These are phyloP conservation scores for Macaranga tanarius DNA, from an alignment of 441 rosid genomes.

Conservation along the genomic window DNA sequence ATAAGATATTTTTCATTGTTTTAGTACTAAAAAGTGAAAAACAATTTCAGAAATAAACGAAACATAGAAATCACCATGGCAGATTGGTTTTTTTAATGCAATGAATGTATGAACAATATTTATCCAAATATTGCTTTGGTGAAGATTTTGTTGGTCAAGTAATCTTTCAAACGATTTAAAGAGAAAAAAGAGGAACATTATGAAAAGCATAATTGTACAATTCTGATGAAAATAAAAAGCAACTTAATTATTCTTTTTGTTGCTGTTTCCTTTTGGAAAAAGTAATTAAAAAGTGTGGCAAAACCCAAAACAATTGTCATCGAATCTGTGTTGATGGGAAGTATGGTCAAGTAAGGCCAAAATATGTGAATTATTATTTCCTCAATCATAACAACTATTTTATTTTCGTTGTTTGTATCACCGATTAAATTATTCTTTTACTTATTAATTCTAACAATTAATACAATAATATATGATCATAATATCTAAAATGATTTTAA, in stretches of 20 bases:
- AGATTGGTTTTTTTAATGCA: too few species aligned
- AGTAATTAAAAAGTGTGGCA: background rate
- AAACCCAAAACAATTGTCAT: background rate
- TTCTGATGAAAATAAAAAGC: background rate
- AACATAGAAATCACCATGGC: too few species aligned
- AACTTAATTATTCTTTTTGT: background rate
- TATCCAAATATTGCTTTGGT: background rate
- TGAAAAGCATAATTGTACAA: conserved; percentile 2
- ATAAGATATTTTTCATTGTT: too few species aligned
- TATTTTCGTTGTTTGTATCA: too few species aligned
- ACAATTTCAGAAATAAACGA: too few species aligned
- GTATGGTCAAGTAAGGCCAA: background rate
- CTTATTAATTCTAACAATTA: too few species aligned
- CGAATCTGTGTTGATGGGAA: background rate
- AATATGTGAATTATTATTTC: too few species aligned
- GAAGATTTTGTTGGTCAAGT: background rate
- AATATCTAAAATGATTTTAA: too few species aligned
- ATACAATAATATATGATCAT: too few species aligned
- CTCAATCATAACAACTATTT: too few species aligned
- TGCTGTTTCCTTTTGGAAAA: background rate
- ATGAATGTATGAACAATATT: background rate
- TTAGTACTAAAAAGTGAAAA: too few species aligned
- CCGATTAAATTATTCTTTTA: too few species aligned
- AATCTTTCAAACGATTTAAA: conserved; percentile 1
- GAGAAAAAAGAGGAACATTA: background rate